These are phyloP conservation scores for Penicillium griseofulvum DNA, from an alignment of 2,329 filamentous ascomycete genomes.

Conservation along the genomic window DNA sequence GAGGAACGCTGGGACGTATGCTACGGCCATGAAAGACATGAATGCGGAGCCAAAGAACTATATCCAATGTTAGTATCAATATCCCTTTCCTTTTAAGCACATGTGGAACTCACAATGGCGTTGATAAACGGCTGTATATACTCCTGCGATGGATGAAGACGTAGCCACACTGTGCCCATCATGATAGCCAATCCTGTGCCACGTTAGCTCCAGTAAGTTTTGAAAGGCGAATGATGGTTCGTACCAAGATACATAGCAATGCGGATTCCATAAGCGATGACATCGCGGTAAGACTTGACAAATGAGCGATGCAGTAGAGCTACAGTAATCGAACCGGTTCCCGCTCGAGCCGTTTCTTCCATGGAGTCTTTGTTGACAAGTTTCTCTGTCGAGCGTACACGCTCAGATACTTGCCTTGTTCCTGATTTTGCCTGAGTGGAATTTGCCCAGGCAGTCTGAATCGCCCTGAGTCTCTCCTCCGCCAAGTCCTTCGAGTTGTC, in stretches of 20 bases:
- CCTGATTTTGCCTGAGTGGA: conserved; percentile 45
- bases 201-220: conserved; percentile 3
- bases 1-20: conserved; percentile 79
- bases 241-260: conserved; percentile 73
- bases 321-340: conserved; percentile 52
- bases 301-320: conserved; percentile 74
- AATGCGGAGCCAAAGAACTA: conserved; percentile 69
- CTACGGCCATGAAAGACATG: conserved; percentile 79
- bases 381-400: conserved; percentile 22
- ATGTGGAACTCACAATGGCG: conserved; percentile 57
- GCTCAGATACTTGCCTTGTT: conserved; percentile 28
- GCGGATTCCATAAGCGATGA: conserved; percentile 79
- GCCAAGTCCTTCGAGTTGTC: conserved; percentile 50
- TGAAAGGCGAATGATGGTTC: conserved; percentile 19
- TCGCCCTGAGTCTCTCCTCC: conserved; percentile 49
- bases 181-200: conserved; percentile 67
- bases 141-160: conserved; percentile 64
- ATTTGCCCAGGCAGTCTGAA: conserved; percentile 57
- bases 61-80: not conserved
- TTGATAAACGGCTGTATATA: conserved; percentile 82
- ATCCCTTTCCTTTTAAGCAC: not conserved
- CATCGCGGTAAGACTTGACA: conserved; percentile 79
- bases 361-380: conserved; percentile 18
- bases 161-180: conserved; percentile 86
- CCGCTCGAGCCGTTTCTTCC: conserved; percentile 39